A percentile compares a stretch with the other conserved stretches of the same genome.
These are phyloP conservation scores for Citrus sinensis DNA, from an alignment of 345 rosid species.

Conservation along the genomic window DNA sequence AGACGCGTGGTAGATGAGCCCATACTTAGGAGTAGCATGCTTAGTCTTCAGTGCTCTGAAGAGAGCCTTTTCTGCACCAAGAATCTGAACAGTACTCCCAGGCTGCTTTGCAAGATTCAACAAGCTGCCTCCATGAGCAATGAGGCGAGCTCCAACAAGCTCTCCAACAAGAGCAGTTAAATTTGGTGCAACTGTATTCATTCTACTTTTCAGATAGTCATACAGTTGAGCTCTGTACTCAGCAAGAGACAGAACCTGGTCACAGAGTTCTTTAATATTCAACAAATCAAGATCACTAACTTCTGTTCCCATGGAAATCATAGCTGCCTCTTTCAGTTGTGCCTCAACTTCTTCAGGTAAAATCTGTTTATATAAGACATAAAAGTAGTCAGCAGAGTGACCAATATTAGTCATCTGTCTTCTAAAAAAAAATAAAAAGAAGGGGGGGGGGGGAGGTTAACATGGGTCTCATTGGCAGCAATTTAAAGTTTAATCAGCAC, in stretches of 20 bases:
- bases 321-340: constrained; percentile 77
- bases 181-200: constrained; percentile 92
- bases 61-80: constrained; percentile 92
- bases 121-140: constrained; percentile 94
- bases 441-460: no score
- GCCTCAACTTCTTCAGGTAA: constrained; percentile 70
- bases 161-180: constrained; percentile 95
- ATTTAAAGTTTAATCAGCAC: neutral
- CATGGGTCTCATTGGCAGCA: neutral
- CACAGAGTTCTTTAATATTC: constrained; percentile 77
- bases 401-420: neutral
- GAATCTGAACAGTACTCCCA: constrained; percentile 93
- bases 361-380: constrained; percentile 31
- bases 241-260: constrained; percentile 81
- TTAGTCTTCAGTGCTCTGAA: constrained; percentile 93
- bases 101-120: constrained; percentile 92
- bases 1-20: constrained; percentile 85
- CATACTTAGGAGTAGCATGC: constrained; percentile 90
- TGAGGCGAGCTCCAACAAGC: constrained; percentile 93
- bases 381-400: neutral
- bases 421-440: neutral
- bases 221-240: constrained; percentile 90
- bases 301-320: constrained; percentile 95
- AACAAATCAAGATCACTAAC: constrained; percentile 73
- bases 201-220: constrained; percentile 83